phyloP scores from a whole-genome alignment of 2,329 filamentous ascomycete species.

The Cercospora canescens region DNA sequence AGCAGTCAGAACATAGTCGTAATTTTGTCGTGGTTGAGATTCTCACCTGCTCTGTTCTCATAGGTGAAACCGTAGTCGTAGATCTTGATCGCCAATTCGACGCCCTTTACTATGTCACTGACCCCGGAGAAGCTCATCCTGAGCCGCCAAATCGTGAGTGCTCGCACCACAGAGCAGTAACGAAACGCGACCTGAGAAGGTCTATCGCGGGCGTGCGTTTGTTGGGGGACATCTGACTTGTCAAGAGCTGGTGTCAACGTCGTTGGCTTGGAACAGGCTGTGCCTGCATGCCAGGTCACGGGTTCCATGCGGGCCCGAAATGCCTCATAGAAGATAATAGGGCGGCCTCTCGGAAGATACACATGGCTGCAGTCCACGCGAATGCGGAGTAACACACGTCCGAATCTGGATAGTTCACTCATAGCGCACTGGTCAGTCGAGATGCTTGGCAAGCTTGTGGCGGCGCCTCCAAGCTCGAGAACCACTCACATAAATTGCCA shows the following conservation, averaged over 20 bases:
- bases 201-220: not conserved
- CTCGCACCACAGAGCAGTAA: not conserved
- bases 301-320: not conserved
- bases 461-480: not conserved
- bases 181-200: not conserved
- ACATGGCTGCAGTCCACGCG: not conserved
- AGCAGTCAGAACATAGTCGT: not conserved
- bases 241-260: too few species aligned
- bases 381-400: not conserved
- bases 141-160: not conserved
- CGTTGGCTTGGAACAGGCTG: not conserved
- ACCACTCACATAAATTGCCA: not conserved
- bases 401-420: not conserved
- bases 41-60: slow-evolving; percentile 21
- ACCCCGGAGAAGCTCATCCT: slow-evolving; percentile 11
- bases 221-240: not conserved
- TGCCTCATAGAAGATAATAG: not conserved
- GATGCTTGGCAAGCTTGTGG: slow-evolving; percentile 2
- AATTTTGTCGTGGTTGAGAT: not conserved
- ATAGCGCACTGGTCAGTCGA: not conserved
- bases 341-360: not conserved
- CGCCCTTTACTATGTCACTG: slow-evolving; percentile 19
- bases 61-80: slow-evolving; percentile 24
- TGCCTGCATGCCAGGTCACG: not conserved
- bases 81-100: slow-evolving; percentile 20